Percentiles rank a stretch among this genome's conserved stretches.
Conservation (phyloP, 495 filamentous ascomycete species). For the Xylaria venustula region DNA sequence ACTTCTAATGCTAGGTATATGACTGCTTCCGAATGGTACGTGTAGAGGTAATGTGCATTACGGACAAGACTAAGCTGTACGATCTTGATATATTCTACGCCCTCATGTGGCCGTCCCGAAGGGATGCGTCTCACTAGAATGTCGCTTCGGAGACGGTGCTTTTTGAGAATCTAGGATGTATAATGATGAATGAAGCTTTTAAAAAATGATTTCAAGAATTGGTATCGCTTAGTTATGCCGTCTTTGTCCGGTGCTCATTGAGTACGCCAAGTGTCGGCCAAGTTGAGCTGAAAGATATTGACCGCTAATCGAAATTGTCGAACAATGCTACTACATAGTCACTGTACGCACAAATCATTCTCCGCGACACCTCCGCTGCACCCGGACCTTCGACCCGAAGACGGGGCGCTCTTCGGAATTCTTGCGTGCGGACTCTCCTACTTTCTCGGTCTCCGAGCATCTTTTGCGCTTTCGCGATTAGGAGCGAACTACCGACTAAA, state of each 20-base stretch:
- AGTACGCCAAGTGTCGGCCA: background rate
- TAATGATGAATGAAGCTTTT: background rate
- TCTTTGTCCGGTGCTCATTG: background rate
- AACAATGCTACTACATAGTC: constrained; percentile 2
- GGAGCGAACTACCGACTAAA: background rate
- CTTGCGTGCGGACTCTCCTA: background rate
- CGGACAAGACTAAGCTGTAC: background rate
- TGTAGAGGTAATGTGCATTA: background rate
- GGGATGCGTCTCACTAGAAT: background rate
- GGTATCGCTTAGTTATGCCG: background rate
- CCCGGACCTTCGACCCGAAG: background rate
- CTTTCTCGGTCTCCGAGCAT: background rate
- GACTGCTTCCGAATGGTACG: background rate
- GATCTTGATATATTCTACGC: background rate
- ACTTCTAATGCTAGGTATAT: background rate
- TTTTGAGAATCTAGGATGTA: background rate
- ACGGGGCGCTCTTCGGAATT: constrained; percentile 2
- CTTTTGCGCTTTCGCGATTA: background rate
- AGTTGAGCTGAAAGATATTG: no score
- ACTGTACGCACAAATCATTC: constrained; percentile 1
- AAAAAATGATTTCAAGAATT: background rate
- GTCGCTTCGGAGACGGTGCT: background rate
- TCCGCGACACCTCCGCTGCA: background rate
- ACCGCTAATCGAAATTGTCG: background rate
- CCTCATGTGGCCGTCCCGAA: background rate